Base-by-base conservation (phyloP, 345 rosid species). In the Reutealis trisperma region DNA sequence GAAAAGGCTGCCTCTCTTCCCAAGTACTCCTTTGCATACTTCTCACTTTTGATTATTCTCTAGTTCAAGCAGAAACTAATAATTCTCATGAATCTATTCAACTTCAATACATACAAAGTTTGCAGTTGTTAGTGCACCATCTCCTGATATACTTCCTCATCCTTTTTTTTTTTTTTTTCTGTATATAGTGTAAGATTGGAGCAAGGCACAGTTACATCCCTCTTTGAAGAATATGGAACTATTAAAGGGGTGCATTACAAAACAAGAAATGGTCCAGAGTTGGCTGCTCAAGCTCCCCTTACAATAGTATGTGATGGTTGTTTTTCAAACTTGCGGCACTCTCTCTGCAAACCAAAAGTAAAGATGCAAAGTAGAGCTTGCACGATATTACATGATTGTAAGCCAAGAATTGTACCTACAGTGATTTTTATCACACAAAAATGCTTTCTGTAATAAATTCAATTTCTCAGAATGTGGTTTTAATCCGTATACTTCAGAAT, bases 261-360 rank as follows among this genome's bases (percentile, higher is more conserved):
- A 85, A 88, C 91, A 8, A 88, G 86, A 77, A 71, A 84, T 75
- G 95, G 94, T 30, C 74, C 84, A 55, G 89, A 85, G 74, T 73
- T 83, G 73, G 76, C 83, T 15, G 87, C 91, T 34, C 84, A 77
- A 81, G 92, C 97, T 42, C 88, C 94, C 9, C 81, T 93, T 25
- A 93, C 97, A 15, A 82, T 93, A 62, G 95, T 93, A 27, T 93
- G 95, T 64, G 94, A 93, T 44, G 97, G 97, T 25, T 89, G 94
- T 71, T 93, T 93, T 80, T 93, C 97, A 70, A 91, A 91, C 75
- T 77, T 93, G 85, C 93, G 97, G 4, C 92, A 91, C 70, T 87
- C 90, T 70, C 89, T 91, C 41, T 91, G 95, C 84, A 82, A 87
- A 63, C 91, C 97, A 41, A 87, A 88, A 88, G 93, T 92, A 54